Conservation (phyloP, 2,329 filamentous ascomycete species). For the Alternaria panax region DNA sequence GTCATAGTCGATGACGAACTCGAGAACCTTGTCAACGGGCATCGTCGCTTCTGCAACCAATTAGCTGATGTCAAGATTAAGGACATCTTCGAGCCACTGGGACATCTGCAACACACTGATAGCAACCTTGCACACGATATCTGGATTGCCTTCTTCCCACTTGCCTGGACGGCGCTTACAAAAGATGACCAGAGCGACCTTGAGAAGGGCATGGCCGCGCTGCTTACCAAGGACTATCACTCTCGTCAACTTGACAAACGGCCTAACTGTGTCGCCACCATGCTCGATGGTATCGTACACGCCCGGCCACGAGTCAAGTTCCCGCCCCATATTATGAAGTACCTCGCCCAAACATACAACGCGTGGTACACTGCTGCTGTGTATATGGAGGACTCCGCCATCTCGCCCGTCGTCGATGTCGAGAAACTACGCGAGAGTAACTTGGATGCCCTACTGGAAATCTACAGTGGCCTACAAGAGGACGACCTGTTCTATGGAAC, state of each 20-base stretch:
- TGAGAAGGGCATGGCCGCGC: slow-evolving; percentile 86
- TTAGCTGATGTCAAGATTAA: slow-evolving; percentile 85
- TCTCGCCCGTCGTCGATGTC: slow-evolving; percentile 85
- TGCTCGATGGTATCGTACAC: slow-evolving; percentile 86
- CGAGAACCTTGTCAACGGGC: slow-evolving; percentile 77
- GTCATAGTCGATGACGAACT: slow-evolving; percentile 83
- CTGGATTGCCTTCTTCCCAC: slow-evolving; percentile 89
- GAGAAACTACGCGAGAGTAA: slow-evolving; percentile 89
- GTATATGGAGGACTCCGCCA: slow-evolving; percentile 87
- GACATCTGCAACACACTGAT: slow-evolving; percentile 91
- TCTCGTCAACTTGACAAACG: slow-evolving; percentile 91
- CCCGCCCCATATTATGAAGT: slow-evolving; percentile 95
- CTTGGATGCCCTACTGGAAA: slow-evolving; percentile 90
- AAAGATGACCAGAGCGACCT: slow-evolving; percentile 90
- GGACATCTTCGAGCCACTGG: slow-evolving; percentile 88
- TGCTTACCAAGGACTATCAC: slow-evolving; percentile 95
- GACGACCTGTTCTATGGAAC: slow-evolving; percentile 98
- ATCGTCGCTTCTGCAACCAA: slow-evolving; percentile 84
- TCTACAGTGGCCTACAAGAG: slow-evolving; percentile 90
- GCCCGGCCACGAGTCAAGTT: slow-evolving; percentile 89
- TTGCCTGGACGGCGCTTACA: slow-evolving; percentile 89
- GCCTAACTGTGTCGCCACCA: slow-evolving; percentile 92
- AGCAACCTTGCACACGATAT: slow-evolving; percentile 81
- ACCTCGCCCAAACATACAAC: slow-evolving; percentile 90
- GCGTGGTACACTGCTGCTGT: slow-evolving; percentile 95